Conservation (phyloP, 495 filamentous ascomycete genomes). For the Penicillium samsonianum region DNA sequence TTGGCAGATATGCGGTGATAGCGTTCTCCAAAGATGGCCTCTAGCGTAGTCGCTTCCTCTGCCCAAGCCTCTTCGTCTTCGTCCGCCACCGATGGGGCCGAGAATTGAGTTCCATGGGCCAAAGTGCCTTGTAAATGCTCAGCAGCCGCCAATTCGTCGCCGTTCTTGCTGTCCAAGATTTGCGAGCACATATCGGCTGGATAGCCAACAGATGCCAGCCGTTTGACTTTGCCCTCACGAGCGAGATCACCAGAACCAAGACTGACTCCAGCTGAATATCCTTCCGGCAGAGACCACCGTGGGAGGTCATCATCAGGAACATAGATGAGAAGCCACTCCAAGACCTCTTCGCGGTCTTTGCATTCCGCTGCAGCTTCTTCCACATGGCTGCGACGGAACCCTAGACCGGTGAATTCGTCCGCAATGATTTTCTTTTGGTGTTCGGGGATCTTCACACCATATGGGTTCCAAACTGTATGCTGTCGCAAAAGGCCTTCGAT, state of each 20-base stretch:
- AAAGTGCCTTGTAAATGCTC: conserved; percentile 74
- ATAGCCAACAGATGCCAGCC: conserved; percentile 82
- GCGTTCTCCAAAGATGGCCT: conserved; percentile 74
- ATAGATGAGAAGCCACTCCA: conserved; percentile 93
- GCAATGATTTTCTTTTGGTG: conserved; percentile 60
- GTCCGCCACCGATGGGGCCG: conserved; percentile 20
- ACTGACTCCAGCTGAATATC: conserved; percentile 82
- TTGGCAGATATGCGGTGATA: conserved; percentile 57
- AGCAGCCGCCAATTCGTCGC: conserved; percentile 78
- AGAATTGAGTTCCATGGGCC: conserved; percentile 33
- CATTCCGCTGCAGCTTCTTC: conserved; percentile 86
- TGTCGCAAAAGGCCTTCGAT: conserved; percentile 76
- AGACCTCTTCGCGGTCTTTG: conserved; percentile 87
- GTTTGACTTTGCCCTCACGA: conserved; percentile 75
- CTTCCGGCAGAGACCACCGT: conserved; percentile 83
- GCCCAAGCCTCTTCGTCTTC: conserved; percentile 61
- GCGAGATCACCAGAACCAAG: conserved; percentile 78
- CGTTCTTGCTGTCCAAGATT: conserved; percentile 62
- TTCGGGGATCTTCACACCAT: conserved; percentile 62
- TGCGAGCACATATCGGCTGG: conserved; percentile 78
- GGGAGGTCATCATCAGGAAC: conserved; percentile 96
- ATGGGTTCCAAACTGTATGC: conserved; percentile 83
- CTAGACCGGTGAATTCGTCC: conserved; percentile 71
- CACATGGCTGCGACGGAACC: conserved; percentile 83
- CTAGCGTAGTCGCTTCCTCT: conserved; percentile 77